These are phyloP conservation scores for Xylariaceae sp. DNA, from an alignment of 2,329 filamentous ascomycete species.

Conservation along the genomic window DNA sequence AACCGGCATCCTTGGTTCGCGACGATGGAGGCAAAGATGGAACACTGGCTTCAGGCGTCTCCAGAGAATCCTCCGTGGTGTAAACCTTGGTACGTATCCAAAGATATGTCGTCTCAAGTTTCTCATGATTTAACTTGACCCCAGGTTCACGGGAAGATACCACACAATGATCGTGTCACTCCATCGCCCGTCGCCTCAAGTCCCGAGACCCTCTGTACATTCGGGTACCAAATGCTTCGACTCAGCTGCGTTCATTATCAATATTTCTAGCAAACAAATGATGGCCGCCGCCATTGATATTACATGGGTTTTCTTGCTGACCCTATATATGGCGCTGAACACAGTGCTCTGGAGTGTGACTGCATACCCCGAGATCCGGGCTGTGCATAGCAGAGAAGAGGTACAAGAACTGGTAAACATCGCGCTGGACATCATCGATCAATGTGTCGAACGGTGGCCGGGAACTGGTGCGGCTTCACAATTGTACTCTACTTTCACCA, in stretches of 20 bases:
- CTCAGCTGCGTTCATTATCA: constrained; percentile 76
- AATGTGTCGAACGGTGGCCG: constrained; percentile 85
- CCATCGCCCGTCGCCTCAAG: constrained; percentile 86
- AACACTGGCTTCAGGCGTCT: constrained; percentile 72
- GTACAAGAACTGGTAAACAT: constrained; percentile 70
- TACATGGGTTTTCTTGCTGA: constrained; percentile 89
- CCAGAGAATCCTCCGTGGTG: constrained; percentile 70
- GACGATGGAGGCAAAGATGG: constrained; percentile 72
- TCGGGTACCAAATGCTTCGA: constrained; percentile 81
- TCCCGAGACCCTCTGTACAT: constrained; percentile 75
- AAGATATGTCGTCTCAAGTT: background rate
- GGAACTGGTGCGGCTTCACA: constrained; percentile 80
- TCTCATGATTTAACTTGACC: constrained; percentile 9
- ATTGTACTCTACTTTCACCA: constrained; percentile 80
- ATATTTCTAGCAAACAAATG: constrained; percentile 76
- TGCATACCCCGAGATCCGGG: constrained; percentile 75
- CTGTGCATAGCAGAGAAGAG: constrained; percentile 66
- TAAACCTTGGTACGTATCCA: constrained; percentile 67
- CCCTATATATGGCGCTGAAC: constrained; percentile 87
- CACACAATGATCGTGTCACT: constrained; percentile 87
- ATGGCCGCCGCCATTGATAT: constrained; percentile 72
- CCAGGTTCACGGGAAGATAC: constrained; percentile 63
- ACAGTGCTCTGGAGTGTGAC: constrained; percentile 85
- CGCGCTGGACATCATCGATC: constrained; percentile 73
- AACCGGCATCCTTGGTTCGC: constrained; percentile 85